phyloP scores from a whole-genome alignment of 129 eudicot species.

The Helichrysum umbraculigerum region DNA sequence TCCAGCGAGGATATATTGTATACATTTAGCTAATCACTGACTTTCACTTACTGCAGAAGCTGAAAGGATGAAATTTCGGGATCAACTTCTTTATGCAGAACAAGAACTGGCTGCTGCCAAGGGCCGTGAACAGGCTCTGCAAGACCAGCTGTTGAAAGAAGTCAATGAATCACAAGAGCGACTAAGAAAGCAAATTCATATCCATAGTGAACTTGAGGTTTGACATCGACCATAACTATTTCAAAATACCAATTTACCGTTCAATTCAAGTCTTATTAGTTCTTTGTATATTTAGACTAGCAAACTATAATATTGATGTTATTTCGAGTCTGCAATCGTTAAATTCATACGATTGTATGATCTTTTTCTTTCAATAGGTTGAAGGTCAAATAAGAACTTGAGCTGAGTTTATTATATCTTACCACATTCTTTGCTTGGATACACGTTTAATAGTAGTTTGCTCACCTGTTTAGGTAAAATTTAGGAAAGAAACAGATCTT shows the following conservation, averaged over 20 bases:
- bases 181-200: conserved; percentile 67
- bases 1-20: conserved; percentile 15
- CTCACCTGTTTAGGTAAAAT: conserved; percentile 56
- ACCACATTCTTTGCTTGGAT: conserved; percentile 6
- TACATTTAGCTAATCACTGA: conserved; percentile 21
- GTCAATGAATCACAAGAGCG: conserved; percentile 73
- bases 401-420: conserved; percentile 9
- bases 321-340: neutral
- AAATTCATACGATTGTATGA: neutral
- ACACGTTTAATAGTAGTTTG: neutral
- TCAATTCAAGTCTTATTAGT: neutral
- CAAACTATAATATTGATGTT: neutral
- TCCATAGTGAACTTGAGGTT: conserved; percentile 77
- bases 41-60: conserved; percentile 51
- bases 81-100: conserved; percentile 69
- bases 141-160: conserved; percentile 82
- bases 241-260: neutral
- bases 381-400: neutral
- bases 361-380: neutral
- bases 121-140: conserved; percentile 83
- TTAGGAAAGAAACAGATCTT: conserved; percentile 63
- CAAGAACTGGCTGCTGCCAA: conserved; percentile 95
- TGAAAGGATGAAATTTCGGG: conserved; percentile 73
- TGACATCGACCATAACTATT: conserved; percentile 14
- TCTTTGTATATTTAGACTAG: neutral